Evolutionary conservation across 148 eudicot species (phyloP), one percentile per base, ranked within the genome.

Genomic region (Salicornia ramosissima): DNA sequence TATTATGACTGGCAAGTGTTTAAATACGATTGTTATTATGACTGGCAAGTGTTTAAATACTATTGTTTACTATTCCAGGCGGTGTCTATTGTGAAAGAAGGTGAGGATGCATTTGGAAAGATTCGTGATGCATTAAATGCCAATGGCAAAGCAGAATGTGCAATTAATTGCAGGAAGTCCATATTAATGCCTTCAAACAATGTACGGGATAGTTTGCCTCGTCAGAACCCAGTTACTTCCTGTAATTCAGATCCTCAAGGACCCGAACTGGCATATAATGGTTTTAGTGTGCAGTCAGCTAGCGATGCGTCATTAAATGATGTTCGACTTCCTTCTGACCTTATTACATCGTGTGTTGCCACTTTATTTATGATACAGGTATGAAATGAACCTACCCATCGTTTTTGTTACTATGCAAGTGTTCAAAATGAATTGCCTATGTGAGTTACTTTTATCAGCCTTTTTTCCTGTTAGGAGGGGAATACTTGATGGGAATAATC

Each of bases 321-420:
- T 43, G 58, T 79, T 39, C 81, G 73, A 79, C 66, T 83, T 15
- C 96, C 96, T 51, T 83, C 90, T 58, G 94, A 90, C 68, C 91
- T 90, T 54, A 85, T 92, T 70, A 71, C 88, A 47, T 79, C 87
- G 40, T 92, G 98, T 65, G 90, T 92, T 26, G 88, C 96, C 72
- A 86, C 96, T 51, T 58, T 90, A 72, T 85, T 88, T 73, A 90
- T 88, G 90, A 90, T 92, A 70, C 96, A 90, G 98, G 98, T 92
- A 86, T 80, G 42, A 57, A 30, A 1, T 29, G 19, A 25, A 25
- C 19, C n/a, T 30, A 18, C 49, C 45, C 40, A 24, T 53, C 2
- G 73, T 61, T 49, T 42, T 33, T 36, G 22, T 51, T 29, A 9
- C n/a, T 24, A 22, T n/a, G 19, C 13, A 30, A 46, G 10, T 43